Base-by-base conservation (phyloP, 345 rosid species). In the Jatropha curcas region DNA sequence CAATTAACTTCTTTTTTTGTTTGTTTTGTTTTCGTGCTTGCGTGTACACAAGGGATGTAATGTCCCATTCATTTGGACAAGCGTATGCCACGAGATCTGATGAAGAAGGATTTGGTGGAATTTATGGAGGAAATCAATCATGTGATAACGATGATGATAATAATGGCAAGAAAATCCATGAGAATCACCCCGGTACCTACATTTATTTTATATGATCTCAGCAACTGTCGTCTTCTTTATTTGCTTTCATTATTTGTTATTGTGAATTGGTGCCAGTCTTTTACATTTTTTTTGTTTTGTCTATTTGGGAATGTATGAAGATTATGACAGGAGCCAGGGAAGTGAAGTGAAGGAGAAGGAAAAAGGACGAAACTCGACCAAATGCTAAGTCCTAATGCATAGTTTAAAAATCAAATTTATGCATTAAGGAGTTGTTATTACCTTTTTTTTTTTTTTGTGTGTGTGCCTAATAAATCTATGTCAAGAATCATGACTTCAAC, bases 51-150 rank as follows among this genome's bases (percentile, higher is more conserved):
- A 89, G 97, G 80, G 88, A 90, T 74, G 82, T 74, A 71, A 91
- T 90, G 92, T 84, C 89, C 20, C 88, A 87, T 71, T 88, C 97
- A 19, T 91, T 57, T 71, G 97, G 97, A 48, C 97, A 90, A 68
- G 94, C 87, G 43, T 92, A 92, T 72, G 61, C 94, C 0, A 87
- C 94, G 14, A 89, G 96, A 83, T 71, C 84, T 7, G 92, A 92
- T 35, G 94, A 92, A 68, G 98, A 92, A 84, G 98, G 96, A 13
- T 90, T 88, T 60, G 96, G 98, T 28, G 96, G 96, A 55, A 82
- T 60, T 52, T 83, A 83, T 67, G 89, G 94, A 31, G 85, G 88
- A 46, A 89, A 88, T 37, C 84, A 86, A 17, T 62, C 82, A 1
- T 6, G 55, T 43, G 46, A 64, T n/a, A 66, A 85, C 19, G 61